Evolutionary conservation across 2,329 filamentous ascomycete genomes (phyloP).

Genomic region (Bipolaris zeicola): DNA sequence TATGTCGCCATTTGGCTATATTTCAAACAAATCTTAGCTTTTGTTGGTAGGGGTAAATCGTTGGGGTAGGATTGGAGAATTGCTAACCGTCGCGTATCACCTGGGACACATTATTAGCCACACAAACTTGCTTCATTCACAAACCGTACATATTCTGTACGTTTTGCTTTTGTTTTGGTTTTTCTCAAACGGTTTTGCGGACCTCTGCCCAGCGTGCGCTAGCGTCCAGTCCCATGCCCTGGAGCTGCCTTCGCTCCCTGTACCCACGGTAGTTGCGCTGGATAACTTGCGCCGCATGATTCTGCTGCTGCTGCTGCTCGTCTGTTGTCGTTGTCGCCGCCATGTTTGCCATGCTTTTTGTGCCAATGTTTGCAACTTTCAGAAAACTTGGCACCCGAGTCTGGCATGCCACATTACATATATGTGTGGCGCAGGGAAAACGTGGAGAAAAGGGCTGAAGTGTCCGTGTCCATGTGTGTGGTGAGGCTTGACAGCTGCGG

Average conservation of each 20-base stretch:
- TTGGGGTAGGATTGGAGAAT: not conserved
- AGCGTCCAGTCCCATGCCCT: slow-evolving; percentile 71
- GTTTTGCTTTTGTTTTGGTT: too few species aligned
- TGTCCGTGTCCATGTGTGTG: not conserved
- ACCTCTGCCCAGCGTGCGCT: slow-evolving; percentile 74
- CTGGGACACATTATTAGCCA: slow-evolving; percentile 36
- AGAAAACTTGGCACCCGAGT: too few species aligned
- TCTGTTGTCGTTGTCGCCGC: slow-evolving; percentile 1
- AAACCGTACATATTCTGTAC: not conserved
- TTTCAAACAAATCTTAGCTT: too few species aligned
- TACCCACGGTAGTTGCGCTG: slow-evolving; percentile 77
- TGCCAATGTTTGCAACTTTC: too few species aligned
- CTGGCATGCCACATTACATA: too few species aligned
- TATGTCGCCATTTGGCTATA: slow-evolving; percentile 58
- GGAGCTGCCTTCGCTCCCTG: slow-evolving; percentile 70
- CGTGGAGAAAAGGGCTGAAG: not conserved
- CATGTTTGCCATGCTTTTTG: not conserved
- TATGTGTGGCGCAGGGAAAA: slow-evolving; percentile 5
- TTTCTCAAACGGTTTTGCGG: slow-evolving; percentile 34
- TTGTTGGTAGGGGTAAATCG: too few species aligned
- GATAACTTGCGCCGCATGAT: slow-evolving; percentile 44
- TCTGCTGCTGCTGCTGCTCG: slow-evolving; percentile 28
- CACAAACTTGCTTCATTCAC: not conserved
- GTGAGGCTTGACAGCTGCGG: slow-evolving; percentile 15
- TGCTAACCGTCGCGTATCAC: slow-evolving; percentile 57